Evolutionary conservation across 2,329 filamentous ascomycete genomes (phyloP).

Genomic region (Exophiala bonariae): DNA sequence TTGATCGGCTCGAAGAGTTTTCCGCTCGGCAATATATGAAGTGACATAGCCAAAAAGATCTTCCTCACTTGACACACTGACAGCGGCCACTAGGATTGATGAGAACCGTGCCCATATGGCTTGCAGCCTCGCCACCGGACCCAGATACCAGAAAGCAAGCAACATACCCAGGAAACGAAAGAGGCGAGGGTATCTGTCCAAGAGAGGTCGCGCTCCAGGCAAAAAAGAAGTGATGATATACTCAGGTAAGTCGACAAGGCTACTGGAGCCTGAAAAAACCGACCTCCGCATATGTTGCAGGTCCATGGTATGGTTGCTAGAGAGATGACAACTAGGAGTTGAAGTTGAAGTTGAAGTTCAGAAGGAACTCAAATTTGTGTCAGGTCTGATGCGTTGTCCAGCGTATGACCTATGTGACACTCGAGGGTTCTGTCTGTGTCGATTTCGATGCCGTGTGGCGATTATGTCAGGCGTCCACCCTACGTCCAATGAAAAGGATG

Average conservation of each 20-base stretch:
- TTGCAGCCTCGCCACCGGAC: conserved; percentile 23
- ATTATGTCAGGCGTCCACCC: too few species aligned
- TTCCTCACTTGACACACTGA: conserved; percentile 27
- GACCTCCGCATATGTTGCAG: conserved; percentile 17
- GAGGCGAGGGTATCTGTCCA: conserved; percentile 24
- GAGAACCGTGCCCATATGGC: conserved; percentile 25
- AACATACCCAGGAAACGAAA: conserved; percentile 27
- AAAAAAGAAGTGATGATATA: conserved; percentile 27
- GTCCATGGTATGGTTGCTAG: conserved; percentile 10
- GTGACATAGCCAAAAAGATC: conserved; percentile 28
- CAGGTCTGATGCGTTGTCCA: too few species aligned
- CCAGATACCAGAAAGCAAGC: conserved; percentile 28
- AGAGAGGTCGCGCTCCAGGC: conserved; percentile 23
- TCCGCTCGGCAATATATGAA: conserved; percentile 21
- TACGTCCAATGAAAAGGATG: too few species aligned
- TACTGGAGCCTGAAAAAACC: conserved; percentile 10
- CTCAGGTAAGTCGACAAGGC: conserved; percentile 24
- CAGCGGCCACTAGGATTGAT: conserved; percentile 23
- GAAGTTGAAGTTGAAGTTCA: not conserved
- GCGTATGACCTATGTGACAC: too few species aligned
- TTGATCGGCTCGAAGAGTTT: conserved; percentile 24
- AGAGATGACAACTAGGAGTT: not conserved
- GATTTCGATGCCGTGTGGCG: too few species aligned
- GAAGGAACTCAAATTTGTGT: too few species aligned
- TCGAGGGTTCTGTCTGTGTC: too few species aligned